These are phyloP conservation scores for Hippophae gyantsensis DNA, from an alignment of 306 rosid species.

Conservation along the genomic window DNA sequence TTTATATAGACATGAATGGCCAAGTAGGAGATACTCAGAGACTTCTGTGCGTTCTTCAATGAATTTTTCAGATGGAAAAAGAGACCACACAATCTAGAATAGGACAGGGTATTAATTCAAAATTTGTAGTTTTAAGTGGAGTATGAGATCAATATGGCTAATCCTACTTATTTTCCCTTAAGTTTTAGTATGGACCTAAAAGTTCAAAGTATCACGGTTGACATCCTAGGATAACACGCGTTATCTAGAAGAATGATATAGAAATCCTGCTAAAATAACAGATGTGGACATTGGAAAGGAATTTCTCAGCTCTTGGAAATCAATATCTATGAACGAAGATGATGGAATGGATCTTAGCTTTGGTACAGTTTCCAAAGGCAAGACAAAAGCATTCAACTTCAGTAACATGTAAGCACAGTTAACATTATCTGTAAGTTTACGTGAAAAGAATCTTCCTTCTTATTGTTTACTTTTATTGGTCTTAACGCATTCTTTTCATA, in stretches of 20 bases:
- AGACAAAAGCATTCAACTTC: constrained; percentile 61
- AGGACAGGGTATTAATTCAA: not conserved
- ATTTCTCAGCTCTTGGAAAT: constrained; percentile 83
- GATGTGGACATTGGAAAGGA: constrained; percentile 66
- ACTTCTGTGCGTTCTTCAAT: not conserved
- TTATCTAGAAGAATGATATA: constrained; percentile 2
- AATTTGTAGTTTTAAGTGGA: not conserved
- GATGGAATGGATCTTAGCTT: constrained; percentile 66
- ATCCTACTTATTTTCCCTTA: constrained; percentile 3
- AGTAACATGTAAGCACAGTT: constrained; percentile 55
- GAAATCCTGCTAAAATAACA: constrained; percentile 23
- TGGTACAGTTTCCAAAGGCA: constrained; percentile 43
- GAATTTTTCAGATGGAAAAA: not conserved
- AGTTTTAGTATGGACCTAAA: constrained; percentile 9
- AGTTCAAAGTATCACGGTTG: not conserved
- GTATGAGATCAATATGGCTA: not conserved
- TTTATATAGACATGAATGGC: not conserved
- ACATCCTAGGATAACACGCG: not conserved
- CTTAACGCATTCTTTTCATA: not conserved
- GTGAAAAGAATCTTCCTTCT: not conserved
- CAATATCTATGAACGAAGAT: constrained; percentile 69
- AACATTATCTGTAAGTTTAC: constrained; percentile 5
- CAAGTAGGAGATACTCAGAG: not conserved
- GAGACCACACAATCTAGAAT: not conserved
- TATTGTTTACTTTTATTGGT: not conserved